Evolutionary conservation across 371 early-diverging fungal species (phyloP).

Genomic region (Mortierella sp.): DNA sequence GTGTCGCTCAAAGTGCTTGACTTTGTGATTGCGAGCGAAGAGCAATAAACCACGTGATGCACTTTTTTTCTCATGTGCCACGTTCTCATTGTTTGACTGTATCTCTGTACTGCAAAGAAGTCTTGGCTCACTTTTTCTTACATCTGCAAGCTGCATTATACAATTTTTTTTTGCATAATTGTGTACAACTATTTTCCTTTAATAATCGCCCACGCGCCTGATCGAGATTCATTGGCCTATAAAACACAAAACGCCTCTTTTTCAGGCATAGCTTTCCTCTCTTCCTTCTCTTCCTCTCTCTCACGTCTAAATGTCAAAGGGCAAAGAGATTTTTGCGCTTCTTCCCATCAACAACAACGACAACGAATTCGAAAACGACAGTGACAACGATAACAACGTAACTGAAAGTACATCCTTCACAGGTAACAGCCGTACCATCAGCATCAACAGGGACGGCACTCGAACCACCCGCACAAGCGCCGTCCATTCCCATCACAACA

Average conservation of each 20-base stretch:
- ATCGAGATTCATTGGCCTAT: neutral
- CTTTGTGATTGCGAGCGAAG: constrained; percentile 2
- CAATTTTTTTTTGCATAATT: neutral
- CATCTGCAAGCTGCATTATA: constrained; percentile 6
- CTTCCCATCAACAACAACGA: constrained; percentile 30
- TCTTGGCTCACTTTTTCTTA: neutral
- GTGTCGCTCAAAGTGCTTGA: constrained; percentile 28
- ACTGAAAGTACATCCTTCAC: neutral
- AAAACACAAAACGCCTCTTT: neutral
- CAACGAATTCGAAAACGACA: constrained; percentile 1
- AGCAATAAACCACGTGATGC: neutral
- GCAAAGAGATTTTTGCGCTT: constrained; percentile 50
- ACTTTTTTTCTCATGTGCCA: neutral
- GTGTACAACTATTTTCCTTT: no score
- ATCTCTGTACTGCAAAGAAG: neutral
- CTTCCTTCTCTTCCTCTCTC: neutral
- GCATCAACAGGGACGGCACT: constrained; percentile 45
- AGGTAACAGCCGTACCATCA: constrained; percentile 27
- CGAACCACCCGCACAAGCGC: constrained; percentile 16
- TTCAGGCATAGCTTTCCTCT: neutral
- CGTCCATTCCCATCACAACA: constrained; percentile 15
- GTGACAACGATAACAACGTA: neutral
- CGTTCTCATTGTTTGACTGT: neutral
- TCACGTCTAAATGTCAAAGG: constrained; percentile 42
- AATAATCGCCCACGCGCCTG: neutral